Percentiles rank a stretch among this genome's conserved stretches.
These are phyloP conservation scores for Sclerotinia sclerotiorum DNA, from an alignment of 2,329 filamentous ascomycete genomes.

Conservation along the genomic window DNA sequence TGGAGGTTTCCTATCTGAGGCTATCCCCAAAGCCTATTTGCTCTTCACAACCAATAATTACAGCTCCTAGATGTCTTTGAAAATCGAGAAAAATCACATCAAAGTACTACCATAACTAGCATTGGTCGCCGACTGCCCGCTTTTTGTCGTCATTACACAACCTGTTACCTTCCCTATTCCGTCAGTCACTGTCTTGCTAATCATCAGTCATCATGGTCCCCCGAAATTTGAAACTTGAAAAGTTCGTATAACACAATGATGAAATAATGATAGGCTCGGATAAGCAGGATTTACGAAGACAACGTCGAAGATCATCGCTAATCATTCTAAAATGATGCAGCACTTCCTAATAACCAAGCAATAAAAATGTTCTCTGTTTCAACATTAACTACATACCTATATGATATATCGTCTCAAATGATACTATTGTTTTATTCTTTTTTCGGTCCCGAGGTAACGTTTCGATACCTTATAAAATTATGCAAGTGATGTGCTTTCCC, in stretches of 20 bases:
- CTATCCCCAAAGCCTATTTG: too few species aligned
- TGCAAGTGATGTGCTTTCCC: constrained; percentile 10
- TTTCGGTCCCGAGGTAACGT: constrained; percentile 9
- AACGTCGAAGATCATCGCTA: neutral
- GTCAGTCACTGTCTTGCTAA: neutral
- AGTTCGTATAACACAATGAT: neutral
- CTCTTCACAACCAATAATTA: too few species aligned
- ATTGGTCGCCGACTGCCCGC: constrained; percentile 18
- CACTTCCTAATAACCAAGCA: neutral
- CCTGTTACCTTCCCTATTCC: neutral
- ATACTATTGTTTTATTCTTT: neutral
- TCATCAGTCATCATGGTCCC: neutral
- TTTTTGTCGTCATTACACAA: constrained; percentile 16
- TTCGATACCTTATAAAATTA: constrained; percentile 14
- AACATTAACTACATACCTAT: neutral
- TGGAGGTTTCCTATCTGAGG: neutral
- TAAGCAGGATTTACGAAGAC: constrained; percentile 12
- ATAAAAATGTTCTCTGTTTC: constrained; percentile 4
- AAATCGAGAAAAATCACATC: neutral
- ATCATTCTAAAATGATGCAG: neutral
- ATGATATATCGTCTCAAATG: neutral
- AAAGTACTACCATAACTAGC: neutral
- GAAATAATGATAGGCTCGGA: constrained; percentile 4
- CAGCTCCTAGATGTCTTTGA: neutral
- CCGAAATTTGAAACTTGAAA: constrained; percentile 9